These are phyloP conservation scores for Elongisporangium prolatum DNA, from an alignment of 352 stramenopile genomes.

Conservation along the genomic window DNA sequence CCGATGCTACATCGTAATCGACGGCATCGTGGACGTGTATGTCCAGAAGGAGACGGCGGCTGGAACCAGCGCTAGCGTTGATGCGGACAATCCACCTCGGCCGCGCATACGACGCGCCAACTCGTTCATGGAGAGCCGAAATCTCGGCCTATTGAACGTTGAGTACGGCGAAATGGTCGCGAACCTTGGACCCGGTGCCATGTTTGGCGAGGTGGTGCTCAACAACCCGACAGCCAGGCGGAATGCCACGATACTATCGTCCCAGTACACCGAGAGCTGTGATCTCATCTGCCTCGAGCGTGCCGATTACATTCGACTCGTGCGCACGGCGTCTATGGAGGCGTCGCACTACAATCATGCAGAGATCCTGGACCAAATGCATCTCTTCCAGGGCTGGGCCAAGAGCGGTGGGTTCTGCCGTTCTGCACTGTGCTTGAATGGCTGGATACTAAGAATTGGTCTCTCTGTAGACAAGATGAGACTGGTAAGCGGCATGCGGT, in stretches of 20 bases:
- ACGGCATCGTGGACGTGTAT: conserved; percentile 71
- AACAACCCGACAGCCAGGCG: conserved; percentile 55
- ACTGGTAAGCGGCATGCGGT: conserved; percentile 59
- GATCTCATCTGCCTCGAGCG: conserved; percentile 69
- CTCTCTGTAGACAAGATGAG: conserved; percentile 61
- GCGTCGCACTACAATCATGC: conserved; percentile 74
- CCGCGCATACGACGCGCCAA: conserved; percentile 15
- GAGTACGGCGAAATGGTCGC: conserved; percentile 59
- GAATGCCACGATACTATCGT: conserved; percentile 70
- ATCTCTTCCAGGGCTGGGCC: conserved; percentile 61
- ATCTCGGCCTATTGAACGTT: conserved; percentile 1
- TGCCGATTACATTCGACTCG: conserved; percentile 64
- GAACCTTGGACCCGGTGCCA: conserved; percentile 60
- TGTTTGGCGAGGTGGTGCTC: conserved; percentile 76
- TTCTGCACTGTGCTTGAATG: neutral
- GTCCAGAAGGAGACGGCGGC: conserved; percentile 42
- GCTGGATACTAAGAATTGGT: neutral
- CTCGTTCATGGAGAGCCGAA: neutral
- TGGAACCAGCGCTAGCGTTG: neutral
- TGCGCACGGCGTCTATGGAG: conserved; percentile 74
- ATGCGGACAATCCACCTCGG: conserved; percentile 4
- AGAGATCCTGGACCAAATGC: conserved; percentile 73
- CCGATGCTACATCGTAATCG: conserved; percentile 75
- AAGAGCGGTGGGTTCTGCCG: conserved; percentile 40
- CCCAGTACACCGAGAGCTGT: conserved; percentile 53